Base-by-base conservation (phyloP, 163 green algal genomes). In the Chlorella variabilis region DNA sequence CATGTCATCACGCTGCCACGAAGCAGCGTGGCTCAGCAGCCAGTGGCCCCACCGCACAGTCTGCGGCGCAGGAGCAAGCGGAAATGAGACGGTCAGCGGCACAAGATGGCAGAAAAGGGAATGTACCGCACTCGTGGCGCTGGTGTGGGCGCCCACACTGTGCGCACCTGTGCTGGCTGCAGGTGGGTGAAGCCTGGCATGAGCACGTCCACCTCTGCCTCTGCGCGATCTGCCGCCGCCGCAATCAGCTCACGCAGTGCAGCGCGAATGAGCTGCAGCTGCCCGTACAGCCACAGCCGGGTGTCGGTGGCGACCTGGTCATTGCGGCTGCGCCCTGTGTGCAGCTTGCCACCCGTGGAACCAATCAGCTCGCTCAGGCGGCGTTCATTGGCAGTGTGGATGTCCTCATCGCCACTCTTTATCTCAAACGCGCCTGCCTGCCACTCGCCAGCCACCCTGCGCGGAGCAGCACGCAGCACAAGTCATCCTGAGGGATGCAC, bases 171-270 rank as follows among this genome's bases (percentile, higher is more conserved):
- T 34, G 96, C 96, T 31, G 92, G 89, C 88, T 99, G 96, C 59
- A 99, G 88, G 90, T 99, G 96, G 1, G 96, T 99, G 89, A 98
- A 99, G 29, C 97, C 97, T 13, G 97, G 97, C 94, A 99, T 98
- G 34, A 99, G 89, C 36, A 99, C 91, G 61, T 98, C 96, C 42
- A 91, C 89, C 82, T 99, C 97, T 8, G 86, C 88, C 85, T 96
- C 93, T 17, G 95, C 94, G 9, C 95, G 84, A 63, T 96, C 93
- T 15, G 89, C 81, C 8, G 94, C 93, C 17, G 94, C 91, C 7
- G 71, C 83, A 51, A 98, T 94, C 11, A 98, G 89, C 81, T 94
- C 91, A 23, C 93, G 90, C 81, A 98, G 84, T 33, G 89, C 83
- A 17, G 38, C 68, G 21, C 92, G 87, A 31, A 98, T 89, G 31